Evolutionary conservation across 441 rosid genomes (phyloP).

Genomic region (Hypseocharis bilobata): DNA sequence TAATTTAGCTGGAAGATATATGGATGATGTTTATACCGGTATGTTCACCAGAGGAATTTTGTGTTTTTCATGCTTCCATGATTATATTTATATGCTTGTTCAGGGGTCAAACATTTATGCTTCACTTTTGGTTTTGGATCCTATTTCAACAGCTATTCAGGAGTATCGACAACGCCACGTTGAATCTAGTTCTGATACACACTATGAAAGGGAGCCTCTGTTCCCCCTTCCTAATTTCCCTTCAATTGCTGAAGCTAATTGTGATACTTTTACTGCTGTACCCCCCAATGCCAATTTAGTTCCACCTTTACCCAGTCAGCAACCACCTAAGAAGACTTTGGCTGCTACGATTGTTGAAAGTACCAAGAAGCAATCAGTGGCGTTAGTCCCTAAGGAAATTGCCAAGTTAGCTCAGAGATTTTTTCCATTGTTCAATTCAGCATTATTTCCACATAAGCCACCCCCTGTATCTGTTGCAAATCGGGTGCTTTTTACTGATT

Average conservation of each 20-base stretch:
- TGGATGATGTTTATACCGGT: constrained; percentile 61
- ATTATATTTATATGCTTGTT: background rate
- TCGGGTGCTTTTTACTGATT: constrained; percentile 81
- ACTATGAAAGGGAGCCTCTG: constrained; percentile 58
- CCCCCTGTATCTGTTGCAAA: constrained; percentile 64
- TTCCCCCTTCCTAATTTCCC: constrained; percentile 44
- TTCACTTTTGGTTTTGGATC: constrained; percentile 12
- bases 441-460: constrained; percentile 84
- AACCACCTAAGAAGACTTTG: constrained; percentile 61
- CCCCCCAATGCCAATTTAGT: constrained; percentile 23
- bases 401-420: constrained; percentile 67
- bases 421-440: constrained; percentile 51
- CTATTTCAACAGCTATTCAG: constrained; percentile 47
- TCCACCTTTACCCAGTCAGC: constrained; percentile 39
- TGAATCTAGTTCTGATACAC: constrained; percentile 45
- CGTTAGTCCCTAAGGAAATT: constrained; percentile 77
- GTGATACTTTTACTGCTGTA: constrained; percentile 26
- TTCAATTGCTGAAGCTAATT: constrained; percentile 33
- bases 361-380: constrained; percentile 74
- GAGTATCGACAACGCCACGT: constrained; percentile 51
- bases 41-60: constrained; percentile 21
- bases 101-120: background rate
- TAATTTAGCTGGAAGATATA: constrained; percentile 46
- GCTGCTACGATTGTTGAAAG: constrained; percentile 82
- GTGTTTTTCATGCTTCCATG: constrained; percentile 3